A percentile compares a stretch with the other conserved stretches of the same genome.
phyloP scores from a whole-genome alignment of 371 early-diverging fungal genomes.

The Mucor velutinosus region DNA sequence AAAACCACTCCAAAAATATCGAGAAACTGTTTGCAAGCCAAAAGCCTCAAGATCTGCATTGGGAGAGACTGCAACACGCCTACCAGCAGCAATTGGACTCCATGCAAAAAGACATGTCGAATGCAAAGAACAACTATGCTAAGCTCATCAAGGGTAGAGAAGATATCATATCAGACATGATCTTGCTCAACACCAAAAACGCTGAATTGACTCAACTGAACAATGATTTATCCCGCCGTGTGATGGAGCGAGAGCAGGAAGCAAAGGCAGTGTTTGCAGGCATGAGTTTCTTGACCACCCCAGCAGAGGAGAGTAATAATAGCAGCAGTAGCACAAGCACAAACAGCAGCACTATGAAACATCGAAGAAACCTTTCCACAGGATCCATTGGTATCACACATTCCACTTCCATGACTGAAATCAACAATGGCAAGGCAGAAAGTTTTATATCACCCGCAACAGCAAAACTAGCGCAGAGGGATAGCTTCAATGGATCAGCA shows the following conservation, averaged over 20 bases:
- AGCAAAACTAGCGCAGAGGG: constrained; percentile 38
- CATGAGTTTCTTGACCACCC: constrained; percentile 24
- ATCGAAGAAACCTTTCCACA: constrained; percentile 27
- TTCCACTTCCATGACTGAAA: constrained; percentile 12
- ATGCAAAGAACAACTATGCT: constrained; percentile 17
- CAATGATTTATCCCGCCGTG: constrained; percentile 57
- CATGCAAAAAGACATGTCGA: constrained; percentile 30
- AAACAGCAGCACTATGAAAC: constrained; percentile 1
- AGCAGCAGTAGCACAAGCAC: not conserved
- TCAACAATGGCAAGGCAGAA: not conserved
- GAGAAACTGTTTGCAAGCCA: constrained; percentile 18
- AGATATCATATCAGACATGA: constrained; percentile 56
- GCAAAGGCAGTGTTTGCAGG: constrained; percentile 45
- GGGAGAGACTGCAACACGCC: constrained; percentile 33
- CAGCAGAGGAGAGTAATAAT: not conserved
- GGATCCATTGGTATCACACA: constrained; percentile 23
- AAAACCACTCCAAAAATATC: constrained; percentile 19
- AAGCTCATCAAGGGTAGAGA: constrained; percentile 34
- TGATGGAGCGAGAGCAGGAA: constrained; percentile 51
- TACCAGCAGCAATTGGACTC: constrained; percentile 42
- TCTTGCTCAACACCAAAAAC: constrained; percentile 58
- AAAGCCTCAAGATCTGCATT: constrained; percentile 25
- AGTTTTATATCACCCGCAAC: not conserved
- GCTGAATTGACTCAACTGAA: constrained; percentile 59
- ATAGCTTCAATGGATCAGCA: constrained; percentile 46